Evolutionary conservation across 306 rosid genomes (phyloP).

Genomic region (Quercus wislizeni): DNA sequence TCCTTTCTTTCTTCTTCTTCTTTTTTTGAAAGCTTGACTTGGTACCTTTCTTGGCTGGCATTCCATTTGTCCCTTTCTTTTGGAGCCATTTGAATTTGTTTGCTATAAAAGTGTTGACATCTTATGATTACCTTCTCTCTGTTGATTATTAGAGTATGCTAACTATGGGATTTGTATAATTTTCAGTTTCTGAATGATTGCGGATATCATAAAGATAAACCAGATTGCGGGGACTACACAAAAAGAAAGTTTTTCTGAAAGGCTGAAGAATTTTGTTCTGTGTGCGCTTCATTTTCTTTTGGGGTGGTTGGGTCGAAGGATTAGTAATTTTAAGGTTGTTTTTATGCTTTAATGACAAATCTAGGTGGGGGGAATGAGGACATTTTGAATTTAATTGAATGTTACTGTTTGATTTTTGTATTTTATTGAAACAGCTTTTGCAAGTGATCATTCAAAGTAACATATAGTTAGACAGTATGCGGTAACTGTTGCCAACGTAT

Average conservation of each 20-base stretch:
- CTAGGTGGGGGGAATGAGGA: constrained; percentile 8
- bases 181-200: constrained; percentile 17
- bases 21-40: neutral
- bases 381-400: constrained; percentile 2
- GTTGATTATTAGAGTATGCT: neutral
- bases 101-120: neutral
- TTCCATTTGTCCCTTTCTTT: neutral
- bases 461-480: neutral
- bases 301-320: neutral
- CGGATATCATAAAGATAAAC: constrained; percentile 15
- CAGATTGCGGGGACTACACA: constrained; percentile 4
- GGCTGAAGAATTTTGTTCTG: neutral
- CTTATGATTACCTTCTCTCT: neutral
- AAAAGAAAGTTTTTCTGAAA: constrained; percentile 1
- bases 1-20: neutral
- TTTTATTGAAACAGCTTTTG: neutral
- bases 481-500: neutral
- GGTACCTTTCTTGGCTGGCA: neutral
- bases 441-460: neutral
- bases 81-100: neutral
- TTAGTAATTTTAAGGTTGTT: constrained; percentile 10
- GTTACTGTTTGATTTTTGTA: neutral
- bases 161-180: neutral
- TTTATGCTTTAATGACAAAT: constrained; percentile 3
- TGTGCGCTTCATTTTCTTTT: neutral